Base-by-base conservation (phyloP, 1,284 basidiomycete species). In the Schizophyllum amplum region DNA sequence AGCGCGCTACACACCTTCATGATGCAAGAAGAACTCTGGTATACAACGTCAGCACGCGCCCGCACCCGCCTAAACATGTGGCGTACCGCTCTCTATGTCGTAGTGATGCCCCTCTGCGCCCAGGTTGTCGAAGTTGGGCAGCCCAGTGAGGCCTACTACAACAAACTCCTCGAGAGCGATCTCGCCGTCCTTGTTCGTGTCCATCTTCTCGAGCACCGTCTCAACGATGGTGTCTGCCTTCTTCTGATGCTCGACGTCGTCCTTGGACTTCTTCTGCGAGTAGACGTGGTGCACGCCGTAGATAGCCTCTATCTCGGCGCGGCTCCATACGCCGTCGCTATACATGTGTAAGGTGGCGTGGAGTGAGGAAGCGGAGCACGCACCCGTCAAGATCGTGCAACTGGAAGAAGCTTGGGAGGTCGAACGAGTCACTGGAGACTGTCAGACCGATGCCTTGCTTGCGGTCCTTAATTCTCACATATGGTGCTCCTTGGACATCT, bases 221-320 rank as follows among this genome's bases (percentile, higher is more conserved):
- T 81, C 74, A 13, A 94, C 88, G 60, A 99, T 88, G 57, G 82
- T 71, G 59, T 92, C 82, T 0, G 94, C 92, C 73, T 98, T 95
- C 69, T 83, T 78, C 67, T 92, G 83, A 67, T 95, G 92, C 56
- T 88, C 83, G 54, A 83, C 76, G 47, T 92, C 88, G 63, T 90
- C 86, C 77, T 83, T 86, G 22, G 92, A 90, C 72, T 90, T 85
- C 71, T 92, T 89, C 72, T 91, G 85, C 21, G 92, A 91, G 64
- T 93, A 93, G 59, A 95, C 82, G 70, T 99, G 97, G 71, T 98
- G 94, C 22, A 99, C 90, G 57, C 96, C 96, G 65, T 97, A 96
- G 49, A 96, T 83, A 5, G 92, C 91, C 68, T 95, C 86, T 60
- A 95, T 88, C 71, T 95, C 92, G 60, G 86, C 83, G 57, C 78